phyloP scores from a whole-genome alignment of 2,329 filamentous ascomycete species.

The Sporothrix mexicana region DNA sequence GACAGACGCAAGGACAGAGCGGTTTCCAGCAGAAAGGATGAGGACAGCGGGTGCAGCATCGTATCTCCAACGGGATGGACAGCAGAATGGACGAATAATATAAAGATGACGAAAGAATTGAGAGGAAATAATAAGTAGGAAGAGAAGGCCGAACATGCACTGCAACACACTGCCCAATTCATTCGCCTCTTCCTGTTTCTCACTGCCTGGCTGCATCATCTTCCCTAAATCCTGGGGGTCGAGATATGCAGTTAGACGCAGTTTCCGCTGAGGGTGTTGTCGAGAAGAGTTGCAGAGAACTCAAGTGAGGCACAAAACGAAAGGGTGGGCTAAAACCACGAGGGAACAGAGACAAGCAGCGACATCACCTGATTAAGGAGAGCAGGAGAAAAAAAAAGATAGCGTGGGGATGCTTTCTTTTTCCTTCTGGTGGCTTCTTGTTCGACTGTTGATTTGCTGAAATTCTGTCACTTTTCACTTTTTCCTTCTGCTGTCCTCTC shows the following conservation, averaged over 20 bases:
- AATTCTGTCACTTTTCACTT: conserved; percentile 18
- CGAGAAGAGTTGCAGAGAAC: neutral
- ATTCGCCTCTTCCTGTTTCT: neutral
- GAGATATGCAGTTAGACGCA: conserved; percentile 15
- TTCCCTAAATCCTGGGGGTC: neutral
- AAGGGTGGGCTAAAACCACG: conserved; percentile 4
- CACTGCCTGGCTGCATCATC: neutral
- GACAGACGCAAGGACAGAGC: neutral
- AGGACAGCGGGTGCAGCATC: neutral
- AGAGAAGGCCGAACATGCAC: neutral
- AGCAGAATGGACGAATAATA: neutral
- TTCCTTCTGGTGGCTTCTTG: neutral
- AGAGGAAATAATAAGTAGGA: neutral
- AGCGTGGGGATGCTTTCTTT: conserved; percentile 29
- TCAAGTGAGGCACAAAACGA: neutral
- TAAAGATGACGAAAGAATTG: neutral
- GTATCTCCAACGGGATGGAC: neutral
- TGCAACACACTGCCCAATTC: conserved; percentile 17
- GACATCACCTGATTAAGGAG: no score
- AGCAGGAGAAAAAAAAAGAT: neutral
- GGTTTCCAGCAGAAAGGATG: neutral
- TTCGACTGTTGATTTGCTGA: neutral
- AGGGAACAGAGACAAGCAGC: neutral
- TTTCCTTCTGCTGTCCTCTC: neutral
- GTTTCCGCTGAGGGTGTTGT: neutral